Conservation (phyloP, 1,284 basidiomycete genomes). For the Irpex sp. region DNA sequence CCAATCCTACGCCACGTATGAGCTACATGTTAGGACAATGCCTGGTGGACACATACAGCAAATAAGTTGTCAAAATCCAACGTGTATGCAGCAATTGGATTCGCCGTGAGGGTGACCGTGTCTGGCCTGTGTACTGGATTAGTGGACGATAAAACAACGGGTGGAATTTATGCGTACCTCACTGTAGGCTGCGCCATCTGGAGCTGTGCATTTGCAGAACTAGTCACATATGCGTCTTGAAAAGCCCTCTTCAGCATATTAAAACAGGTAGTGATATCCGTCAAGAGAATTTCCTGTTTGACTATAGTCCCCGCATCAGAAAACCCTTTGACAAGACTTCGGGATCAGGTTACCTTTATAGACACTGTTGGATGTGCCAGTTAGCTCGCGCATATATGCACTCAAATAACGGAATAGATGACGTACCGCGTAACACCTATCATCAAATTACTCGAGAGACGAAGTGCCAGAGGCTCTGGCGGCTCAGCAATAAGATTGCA, state of each 20-base stretch:
- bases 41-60: slow-evolving; percentile 39
- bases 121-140: slow-evolving; percentile 39
- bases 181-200: slow-evolving; percentile 66
- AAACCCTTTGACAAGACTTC: not conserved
- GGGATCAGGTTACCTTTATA: slow-evolving; percentile 55
- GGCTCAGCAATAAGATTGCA: slow-evolving; percentile 78
- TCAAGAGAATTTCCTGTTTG: slow-evolving; percentile 76
- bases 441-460: slow-evolving; percentile 81
- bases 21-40: not conserved
- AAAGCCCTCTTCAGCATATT: slow-evolving; percentile 69
- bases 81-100: slow-evolving; percentile 46
- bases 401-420: not conserved
- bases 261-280: slow-evolving; percentile 76
- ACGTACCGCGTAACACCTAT: slow-evolving; percentile 80
- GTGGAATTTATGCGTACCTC: slow-evolving; percentile 36
- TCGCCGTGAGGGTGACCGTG: slow-evolving; percentile 50
- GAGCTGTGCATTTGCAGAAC: slow-evolving; percentile 41
- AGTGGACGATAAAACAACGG: not conserved
- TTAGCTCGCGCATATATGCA: slow-evolving; percentile 7
- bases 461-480: slow-evolving; percentile 77
- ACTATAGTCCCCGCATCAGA: slow-evolving; percentile 37
- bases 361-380: slow-evolving; percentile 37
- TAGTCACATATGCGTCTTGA: slow-evolving; percentile 46
- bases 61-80: slow-evolving; percentile 66
- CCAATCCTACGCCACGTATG: slow-evolving; percentile 46